phyloP scores from a whole-genome alignment of 169 alveolate genomes.

The Besnoitia besnoiti region DNA sequence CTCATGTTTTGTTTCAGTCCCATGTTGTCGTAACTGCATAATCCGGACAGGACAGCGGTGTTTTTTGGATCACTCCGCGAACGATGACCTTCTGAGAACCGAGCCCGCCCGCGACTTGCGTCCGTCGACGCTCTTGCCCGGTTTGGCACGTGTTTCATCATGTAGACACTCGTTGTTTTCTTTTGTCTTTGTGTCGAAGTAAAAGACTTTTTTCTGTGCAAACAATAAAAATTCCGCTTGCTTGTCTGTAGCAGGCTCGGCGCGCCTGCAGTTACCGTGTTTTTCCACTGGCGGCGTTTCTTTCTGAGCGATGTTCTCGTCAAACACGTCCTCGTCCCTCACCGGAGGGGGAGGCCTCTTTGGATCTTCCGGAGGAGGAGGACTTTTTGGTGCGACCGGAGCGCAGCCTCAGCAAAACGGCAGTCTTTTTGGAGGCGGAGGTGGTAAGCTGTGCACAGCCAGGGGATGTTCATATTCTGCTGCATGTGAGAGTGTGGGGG shows the following conservation, averaged over 20 bases:
- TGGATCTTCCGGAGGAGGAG: constrained; percentile 31
- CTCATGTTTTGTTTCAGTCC: too few species aligned
- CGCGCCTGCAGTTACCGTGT: neutral
- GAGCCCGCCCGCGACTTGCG: neutral
- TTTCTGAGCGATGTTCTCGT: neutral
- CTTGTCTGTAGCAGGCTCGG: neutral
- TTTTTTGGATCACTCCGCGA: neutral
- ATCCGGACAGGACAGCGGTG: too few species aligned
- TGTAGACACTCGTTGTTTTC: neutral
- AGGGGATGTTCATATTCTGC: too few species aligned
- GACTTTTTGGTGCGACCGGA: neutral
- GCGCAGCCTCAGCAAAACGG: constrained; percentile 36
- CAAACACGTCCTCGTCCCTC: neutral
- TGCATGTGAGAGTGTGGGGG: too few species aligned
- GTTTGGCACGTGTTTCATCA: neutral
- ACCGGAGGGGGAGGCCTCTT: constrained; percentile 34
- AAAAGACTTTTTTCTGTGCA: neutral
- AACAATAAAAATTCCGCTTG: too few species aligned
- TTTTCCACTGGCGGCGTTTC: neutral
- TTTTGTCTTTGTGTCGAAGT: neutral
- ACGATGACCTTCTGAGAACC: neutral
- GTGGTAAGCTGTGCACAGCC: neutral
- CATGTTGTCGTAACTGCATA: too few species aligned
- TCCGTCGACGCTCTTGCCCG: neutral
- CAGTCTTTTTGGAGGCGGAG: constrained; percentile 20